phyloP scores from a whole-genome alignment of 768 basidiomycete genomes.

The Rhodocollybia butyracea region DNA sequence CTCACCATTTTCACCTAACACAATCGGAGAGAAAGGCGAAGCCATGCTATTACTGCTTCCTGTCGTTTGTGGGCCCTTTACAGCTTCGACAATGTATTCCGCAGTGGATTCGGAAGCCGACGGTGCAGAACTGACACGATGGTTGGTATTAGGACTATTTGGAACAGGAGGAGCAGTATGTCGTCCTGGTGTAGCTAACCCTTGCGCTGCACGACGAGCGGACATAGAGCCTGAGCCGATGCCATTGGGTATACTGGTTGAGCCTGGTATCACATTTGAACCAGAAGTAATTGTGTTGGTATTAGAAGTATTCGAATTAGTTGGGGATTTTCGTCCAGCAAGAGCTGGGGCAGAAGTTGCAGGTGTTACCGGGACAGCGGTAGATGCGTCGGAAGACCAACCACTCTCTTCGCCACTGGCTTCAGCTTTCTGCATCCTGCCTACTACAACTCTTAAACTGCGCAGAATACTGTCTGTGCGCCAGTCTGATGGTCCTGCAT shows the following conservation, averaged over 20 bases:
- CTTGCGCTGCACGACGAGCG: not conserved
- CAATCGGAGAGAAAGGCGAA: slow-evolving; percentile 7
- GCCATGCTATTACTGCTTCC: not conserved
- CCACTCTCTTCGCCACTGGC: not conserved
- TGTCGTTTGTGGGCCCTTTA: no score
- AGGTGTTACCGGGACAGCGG: not conserved
- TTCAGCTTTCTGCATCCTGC: slow-evolving; percentile 50
- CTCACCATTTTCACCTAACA: slow-evolving; percentile 1
- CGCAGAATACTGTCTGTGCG: slow-evolving; percentile 50
- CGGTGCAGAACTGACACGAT: no score
- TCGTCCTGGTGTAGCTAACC: not conserved
- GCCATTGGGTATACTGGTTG: not conserved
- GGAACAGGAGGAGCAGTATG: not conserved
- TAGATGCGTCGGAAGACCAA: not conserved
- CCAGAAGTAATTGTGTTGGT: not conserved
- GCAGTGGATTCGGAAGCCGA: no score
- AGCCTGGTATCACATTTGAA: no score
- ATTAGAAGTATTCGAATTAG: not conserved
- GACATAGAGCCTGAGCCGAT: not conserved
- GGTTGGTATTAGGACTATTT: not conserved
- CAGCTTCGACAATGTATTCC: no score
- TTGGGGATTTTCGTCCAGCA: not conserved
- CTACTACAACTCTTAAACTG: slow-evolving; percentile 41
- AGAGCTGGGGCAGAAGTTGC: not conserved
- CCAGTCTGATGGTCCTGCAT: slow-evolving; percentile 48